Percentiles rank a stretch among this genome's conserved stretches.
Evolutionary conservation across 2,329 filamentous ascomycete genomes (phyloP).

Genomic region (Talaromyces sp.): DNA sequence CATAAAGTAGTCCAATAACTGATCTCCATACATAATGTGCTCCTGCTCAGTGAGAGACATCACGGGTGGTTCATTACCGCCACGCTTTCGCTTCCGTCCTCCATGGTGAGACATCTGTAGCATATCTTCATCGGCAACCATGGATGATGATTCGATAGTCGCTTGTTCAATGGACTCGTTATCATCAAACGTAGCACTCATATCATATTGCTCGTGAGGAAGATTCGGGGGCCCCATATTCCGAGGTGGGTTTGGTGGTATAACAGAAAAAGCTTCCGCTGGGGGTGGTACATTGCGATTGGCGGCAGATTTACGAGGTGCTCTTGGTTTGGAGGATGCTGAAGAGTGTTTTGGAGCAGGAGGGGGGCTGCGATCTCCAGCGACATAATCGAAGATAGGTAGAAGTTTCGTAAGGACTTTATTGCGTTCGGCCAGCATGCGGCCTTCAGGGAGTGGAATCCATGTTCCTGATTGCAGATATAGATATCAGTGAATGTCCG

Average conservation of each 20-base stretch:
- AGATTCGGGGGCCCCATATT: constrained; percentile 41
- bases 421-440: constrained; percentile 82
- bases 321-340: constrained; percentile 72
- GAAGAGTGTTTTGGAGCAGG: constrained; percentile 88
- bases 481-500: constrained; percentile 10
- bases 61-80: constrained; percentile 61
- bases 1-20: constrained; percentile 94
- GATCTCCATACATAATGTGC: constrained; percentile 88
- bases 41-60: constrained; percentile 71
- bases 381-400: constrained; percentile 85
- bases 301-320: constrained; percentile 66
- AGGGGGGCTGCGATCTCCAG: constrained; percentile 84
- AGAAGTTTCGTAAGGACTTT: constrained; percentile 79
- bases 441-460: constrained; percentile 84
- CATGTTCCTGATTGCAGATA: constrained; percentile 70
- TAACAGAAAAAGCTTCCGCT: constrained; percentile 35
- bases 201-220: constrained; percentile 68
- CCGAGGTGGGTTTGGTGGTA: constrained; percentile 30
- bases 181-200: constrained; percentile 66
- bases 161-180: constrained; percentile 82
- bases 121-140: constrained; percentile 80
- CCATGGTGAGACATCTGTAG: constrained; percentile 69
- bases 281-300: constrained; percentile 47
- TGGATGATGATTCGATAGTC: constrained; percentile 81
- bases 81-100: constrained; percentile 75